Percentiles rank a stretch among this genome's conserved stretches.
phyloP scores from a whole-genome alignment of 768 basidiomycete genomes.

The Agaricus bisporus region DNA sequence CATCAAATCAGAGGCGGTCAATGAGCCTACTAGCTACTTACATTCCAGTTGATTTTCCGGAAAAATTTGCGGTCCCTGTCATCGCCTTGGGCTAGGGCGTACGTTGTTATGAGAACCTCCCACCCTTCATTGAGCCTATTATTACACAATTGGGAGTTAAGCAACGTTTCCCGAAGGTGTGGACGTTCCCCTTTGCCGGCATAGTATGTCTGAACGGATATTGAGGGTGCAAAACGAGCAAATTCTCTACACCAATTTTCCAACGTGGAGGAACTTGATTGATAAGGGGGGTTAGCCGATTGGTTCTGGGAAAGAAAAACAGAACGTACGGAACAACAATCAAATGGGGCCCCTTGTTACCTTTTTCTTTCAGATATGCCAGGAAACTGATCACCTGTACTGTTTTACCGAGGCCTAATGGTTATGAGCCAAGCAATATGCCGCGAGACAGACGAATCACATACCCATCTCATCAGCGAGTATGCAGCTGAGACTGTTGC shows the following conservation, averaged over 20 bases:
- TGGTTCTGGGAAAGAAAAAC: not conserved
- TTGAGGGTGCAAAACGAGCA: constrained; percentile 78
- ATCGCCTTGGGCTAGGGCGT: constrained; percentile 88
- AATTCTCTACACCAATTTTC: constrained; percentile 99
- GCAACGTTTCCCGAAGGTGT: constrained; percentile 63
- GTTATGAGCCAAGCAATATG: constrained; percentile 9
- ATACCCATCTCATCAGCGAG: constrained; percentile 98
- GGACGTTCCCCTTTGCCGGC: constrained; percentile 85
- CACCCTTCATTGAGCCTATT: constrained; percentile 56
- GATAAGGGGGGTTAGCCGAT: too few species aligned
- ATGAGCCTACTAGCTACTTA: constrained; percentile 35
- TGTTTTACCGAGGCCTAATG: constrained; percentile 91
- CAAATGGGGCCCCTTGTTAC: constrained; percentile 80
- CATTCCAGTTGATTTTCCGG: constrained; percentile 87
- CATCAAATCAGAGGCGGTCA: constrained; percentile 6
- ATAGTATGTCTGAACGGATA: constrained; percentile 89
- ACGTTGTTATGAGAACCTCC: constrained; percentile 95
- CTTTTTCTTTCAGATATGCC: constrained; percentile 77
- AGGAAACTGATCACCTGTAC: constrained; percentile 98
- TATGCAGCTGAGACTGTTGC: constrained; percentile 81
- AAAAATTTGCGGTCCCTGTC: constrained; percentile 92
- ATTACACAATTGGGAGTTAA: constrained; percentile 47
- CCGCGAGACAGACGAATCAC: constrained; percentile 18
- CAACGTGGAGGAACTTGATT: constrained; percentile 78
- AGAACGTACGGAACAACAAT: constrained; percentile 87